Evolutionary conservation across 768 basidiomycete species (phyloP), one percentile per base, ranked within the genome.

Genomic region (Tremella fuciformis): DNA sequence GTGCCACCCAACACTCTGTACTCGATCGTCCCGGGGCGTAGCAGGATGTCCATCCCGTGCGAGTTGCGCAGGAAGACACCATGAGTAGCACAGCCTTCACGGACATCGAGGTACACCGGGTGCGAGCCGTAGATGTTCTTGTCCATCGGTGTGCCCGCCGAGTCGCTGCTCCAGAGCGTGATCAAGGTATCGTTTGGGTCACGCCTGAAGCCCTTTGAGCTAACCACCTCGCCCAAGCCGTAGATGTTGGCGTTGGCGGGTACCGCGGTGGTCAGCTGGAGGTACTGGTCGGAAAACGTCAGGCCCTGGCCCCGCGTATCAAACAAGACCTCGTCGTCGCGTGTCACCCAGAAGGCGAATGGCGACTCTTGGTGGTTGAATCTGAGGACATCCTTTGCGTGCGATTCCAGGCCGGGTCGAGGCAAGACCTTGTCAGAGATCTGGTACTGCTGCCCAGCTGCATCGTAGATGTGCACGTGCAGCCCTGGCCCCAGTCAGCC

Each of bases 1-100:
- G 88, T 81, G n/a, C 88, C 88, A 4, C 88, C 88, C 46, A 90
- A 77, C 71, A 84, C 78, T 49, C 88, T 80, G 69, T 89, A 91
- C 63, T 90, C 81, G 24, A 90, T 60, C 2, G 68, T 65, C 8
- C 67, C 64, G n/a, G 65, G 58, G 19, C 71, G 78, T 50, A 89
- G 81, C 38, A 88, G 76, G 62, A 87, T 83, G 67, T 89, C 88
- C 21, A 85, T 82, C 3, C 86, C 88, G 26, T 85, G 81, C n/a
- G 87, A 80, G 70, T 82, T 87, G 60, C 86, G 80, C n/a, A 88
- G 74, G 67, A 90, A 87, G 38, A 89, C 88, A 34, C 88, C 88
- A 75, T 89, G 88, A 0, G 87, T 83, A 49, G 81, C 2, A 29
- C 7, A n/a, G n/a, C 8, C n/a, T 4, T 46, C n/a, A 15, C 42